Percentiles rank a stretch among this genome's conserved stretches.
Evolutionary conservation across 148 eudicot species (phyloP).

Genomic region (Rhododendron williamsianum): DNA sequence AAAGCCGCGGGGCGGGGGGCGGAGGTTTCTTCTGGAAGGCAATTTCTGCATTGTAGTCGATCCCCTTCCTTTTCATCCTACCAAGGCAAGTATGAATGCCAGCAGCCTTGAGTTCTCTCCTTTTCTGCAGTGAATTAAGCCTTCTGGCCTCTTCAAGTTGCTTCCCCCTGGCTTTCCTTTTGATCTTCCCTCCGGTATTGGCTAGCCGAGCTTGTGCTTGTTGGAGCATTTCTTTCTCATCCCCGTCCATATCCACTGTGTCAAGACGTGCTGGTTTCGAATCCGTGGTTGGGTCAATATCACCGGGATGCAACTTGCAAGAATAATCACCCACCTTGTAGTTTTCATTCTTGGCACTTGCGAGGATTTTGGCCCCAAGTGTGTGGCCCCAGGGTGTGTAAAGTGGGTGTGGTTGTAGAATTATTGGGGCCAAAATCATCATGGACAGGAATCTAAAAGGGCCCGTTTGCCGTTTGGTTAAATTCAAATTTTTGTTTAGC

Average conservation of each 20-base stretch:
- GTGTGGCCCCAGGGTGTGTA: too few species aligned
- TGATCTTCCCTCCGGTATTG: conserved; percentile 75
- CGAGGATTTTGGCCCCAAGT: too few species aligned
- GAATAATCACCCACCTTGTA: conserved; percentile 94
- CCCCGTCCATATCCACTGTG: conserved; percentile 99
- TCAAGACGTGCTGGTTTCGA: conserved; percentile 96
- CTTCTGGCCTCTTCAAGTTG: conserved; percentile 59
- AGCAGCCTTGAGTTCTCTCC: conserved; percentile 49
- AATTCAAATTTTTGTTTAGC: too few species aligned
- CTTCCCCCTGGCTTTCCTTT: conserved; percentile 78
- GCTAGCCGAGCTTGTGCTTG: conserved; percentile 87
- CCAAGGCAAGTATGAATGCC: too few species aligned
- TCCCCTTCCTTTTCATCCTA: too few species aligned
- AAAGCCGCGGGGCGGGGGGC: too few species aligned
- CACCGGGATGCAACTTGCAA: conserved; percentile 84
- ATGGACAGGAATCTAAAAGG: neutral
- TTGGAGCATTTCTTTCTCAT: conserved; percentile 98
- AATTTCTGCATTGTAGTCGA: too few species aligned
- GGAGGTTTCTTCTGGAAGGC: too few species aligned
- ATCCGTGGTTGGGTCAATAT: conserved; percentile 94
- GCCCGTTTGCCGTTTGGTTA: too few species aligned
- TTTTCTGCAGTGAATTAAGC: conserved; percentile 14
- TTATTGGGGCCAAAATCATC: too few species aligned
- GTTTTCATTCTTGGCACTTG: conserved; percentile 71
- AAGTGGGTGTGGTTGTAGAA: too few species aligned